Base-by-base conservation (phyloP, 2,329 filamentous ascomycete species). In the Trichoderma polysporum region DNA sequence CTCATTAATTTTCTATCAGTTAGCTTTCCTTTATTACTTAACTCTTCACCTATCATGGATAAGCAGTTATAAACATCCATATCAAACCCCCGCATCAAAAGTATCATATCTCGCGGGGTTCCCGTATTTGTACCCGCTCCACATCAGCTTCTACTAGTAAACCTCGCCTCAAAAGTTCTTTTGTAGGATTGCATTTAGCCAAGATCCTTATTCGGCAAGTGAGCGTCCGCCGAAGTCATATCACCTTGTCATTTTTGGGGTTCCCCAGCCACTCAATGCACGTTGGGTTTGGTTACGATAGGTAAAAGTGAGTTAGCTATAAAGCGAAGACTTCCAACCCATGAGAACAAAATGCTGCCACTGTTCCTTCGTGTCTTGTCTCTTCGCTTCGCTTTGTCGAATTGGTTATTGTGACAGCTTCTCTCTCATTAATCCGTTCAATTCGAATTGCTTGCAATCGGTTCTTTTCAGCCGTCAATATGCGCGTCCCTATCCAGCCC, bases 401-500 rank as follows among this genome's bases (percentile, higher is more conserved):
- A 54, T 37, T 35, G 31, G 19, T 25, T 54, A 22, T 12, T 9
- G 12, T 4, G 37, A 1, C 15, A n/a, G 39, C 8, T 27, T 8
- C 13, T 10, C 8, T 15, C 19, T 3, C 12, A n/a, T n/a, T n/a
- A n/a, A n/a, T n/a, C n/a, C n/a, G n/a, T n/a, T 17, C 15, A 5
- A 27, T 0, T 27, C 15, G 33, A 27, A 27, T 39, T 39, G 4
- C 45, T 17, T 35, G 31, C 27, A 33, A 50, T 29, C 4, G 7
- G n/a, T 4, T 1, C 13, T 1, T 6, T 29, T 19, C 19, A 19
- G 10, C 22, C 39, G 13, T 60, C 47, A 60, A 10, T 13, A 71
- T 71, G 69, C 69, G 67, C 25, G 57, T 70, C 35, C 62, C 68
- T 52, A 39, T 66, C 45, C 67, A 57, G 25, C 45, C 57, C 13